Evolutionary conservation across 192 early-diverging fungal species (phyloP), one percentile per base, ranked within the genome.

Genomic region (Rhizophagus clarus): DNA sequence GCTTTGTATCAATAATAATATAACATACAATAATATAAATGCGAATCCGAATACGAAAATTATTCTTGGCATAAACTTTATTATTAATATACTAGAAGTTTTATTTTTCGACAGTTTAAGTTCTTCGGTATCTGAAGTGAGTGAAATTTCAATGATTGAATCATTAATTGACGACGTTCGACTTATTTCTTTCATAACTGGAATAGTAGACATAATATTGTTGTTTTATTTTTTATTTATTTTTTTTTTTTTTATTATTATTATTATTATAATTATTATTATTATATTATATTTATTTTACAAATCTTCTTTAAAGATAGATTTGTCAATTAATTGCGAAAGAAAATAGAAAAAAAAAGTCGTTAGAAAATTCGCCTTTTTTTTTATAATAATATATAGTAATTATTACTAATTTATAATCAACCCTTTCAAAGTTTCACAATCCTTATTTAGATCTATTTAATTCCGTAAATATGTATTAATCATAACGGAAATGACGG

Each of bases 61-160:
- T 40, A 83, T 83, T 17, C 84, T 69, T 6, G 84, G 81, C 32
- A 82, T 28, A 32, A 85, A 83, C 20, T 82, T 81, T 11, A 83
- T 37, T 24, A 56, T 56, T 56, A 56, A 56, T 20, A 20, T 20
- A 17, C 4, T 56, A 20, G 51, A 56, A 56, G 14, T 17, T 56
- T 56, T 56, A 5, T 56, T 56, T 56, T 56, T 56, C 4, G 14
- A 17, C 20, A 56, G 5, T 56, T 17, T 56, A 20, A 20, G 20
- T 20, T 20, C 20, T 3, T 20, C 51, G 51, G 14, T 20, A 20
- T 20, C 20, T 5, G 51, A 56, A 3, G 51, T 42, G 0, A 42
- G 51, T 5, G 51, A 20, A 20, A 56, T 56, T 4, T 56, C 20
- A 56, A 56, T 56, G 20, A 20, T 56, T 56, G 51, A 56, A 17